phyloP scores from a whole-genome alignment of 2,329 filamentous ascomycete species.

The Penicillium thymicola region DNA sequence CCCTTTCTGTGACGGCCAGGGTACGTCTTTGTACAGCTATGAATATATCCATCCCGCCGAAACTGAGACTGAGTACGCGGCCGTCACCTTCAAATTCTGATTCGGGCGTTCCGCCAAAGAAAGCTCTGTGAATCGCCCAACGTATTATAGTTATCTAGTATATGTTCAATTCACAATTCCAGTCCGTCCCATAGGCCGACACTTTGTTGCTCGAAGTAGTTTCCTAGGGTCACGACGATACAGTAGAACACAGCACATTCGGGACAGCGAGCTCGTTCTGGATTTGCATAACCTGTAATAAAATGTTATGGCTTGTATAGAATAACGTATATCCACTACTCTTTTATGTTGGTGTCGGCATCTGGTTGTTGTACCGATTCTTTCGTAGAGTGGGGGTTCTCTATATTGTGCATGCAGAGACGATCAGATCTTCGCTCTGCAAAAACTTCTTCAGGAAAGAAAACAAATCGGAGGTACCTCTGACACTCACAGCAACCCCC shows the following conservation, averaged over 20 bases:
- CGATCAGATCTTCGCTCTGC: not conserved
- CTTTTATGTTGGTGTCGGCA: not conserved
- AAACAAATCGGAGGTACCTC: not conserved
- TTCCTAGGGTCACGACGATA: not conserved
- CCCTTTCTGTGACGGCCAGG: not conserved
- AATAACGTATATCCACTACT: not conserved
- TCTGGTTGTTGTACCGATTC: not conserved
- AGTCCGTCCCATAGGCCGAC: constrained; percentile 3
- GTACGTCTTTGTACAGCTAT: not conserved
- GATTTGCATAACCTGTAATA: not conserved
- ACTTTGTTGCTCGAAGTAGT: not conserved
- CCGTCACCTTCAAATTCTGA: constrained; percentile 11
- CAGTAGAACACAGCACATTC: not conserved
- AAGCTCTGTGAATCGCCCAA: not conserved
- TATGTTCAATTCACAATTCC: constrained; percentile 6
- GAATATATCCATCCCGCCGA: not conserved
- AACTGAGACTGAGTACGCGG: not conserved
- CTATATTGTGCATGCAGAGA: not conserved
- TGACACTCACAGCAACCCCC: not conserved
- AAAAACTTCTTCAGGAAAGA: not conserved
- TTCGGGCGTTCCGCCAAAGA: constrained; percentile 11
- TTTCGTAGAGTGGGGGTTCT: not conserved
- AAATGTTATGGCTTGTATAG: not conserved
- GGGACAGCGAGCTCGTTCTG: not conserved
- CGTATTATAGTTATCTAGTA: constrained; percentile 11